Conservation (phyloP, 441 rosid species). For the Daphne laureola region DNA sequence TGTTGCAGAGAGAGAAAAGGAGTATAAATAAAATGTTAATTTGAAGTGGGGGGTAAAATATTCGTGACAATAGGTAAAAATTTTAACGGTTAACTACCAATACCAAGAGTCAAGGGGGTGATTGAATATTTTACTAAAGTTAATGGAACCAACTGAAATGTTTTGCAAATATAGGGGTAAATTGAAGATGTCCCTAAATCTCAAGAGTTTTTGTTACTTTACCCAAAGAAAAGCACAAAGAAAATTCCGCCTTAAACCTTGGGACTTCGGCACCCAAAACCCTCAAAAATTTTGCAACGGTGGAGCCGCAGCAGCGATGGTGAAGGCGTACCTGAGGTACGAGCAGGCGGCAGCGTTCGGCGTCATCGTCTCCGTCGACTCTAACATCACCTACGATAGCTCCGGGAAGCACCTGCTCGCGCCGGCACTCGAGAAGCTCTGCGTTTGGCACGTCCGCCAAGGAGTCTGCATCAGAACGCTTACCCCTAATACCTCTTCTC, state of each 20-base stretch:
- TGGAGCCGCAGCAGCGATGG: slow-evolving; percentile 32
- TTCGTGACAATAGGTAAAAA: too few species aligned
- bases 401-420: slow-evolving; percentile 68
- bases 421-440: slow-evolving; percentile 76
- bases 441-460: slow-evolving; percentile 90
- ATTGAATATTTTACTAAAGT: too few species aligned
- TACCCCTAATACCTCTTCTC: slow-evolving; percentile 39
- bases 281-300: slow-evolving; percentile 1
- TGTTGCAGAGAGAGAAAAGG: too few species aligned
- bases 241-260: slow-evolving; percentile 3
- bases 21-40: too few species aligned
- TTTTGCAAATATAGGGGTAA: too few species aligned
- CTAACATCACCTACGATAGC: slow-evolving; percentile 64
- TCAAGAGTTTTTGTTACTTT: too few species aligned
- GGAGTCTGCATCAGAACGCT: slow-evolving; percentile 69
- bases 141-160: too few species aligned
- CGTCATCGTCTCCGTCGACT: slow-evolving; percentile 62
- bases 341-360: slow-evolving; percentile 80
- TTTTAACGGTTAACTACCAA: too few species aligned
- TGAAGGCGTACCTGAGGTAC: slow-evolving; percentile 79
- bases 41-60: too few species aligned
- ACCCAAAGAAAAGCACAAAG: not conserved
- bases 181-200: too few species aligned
- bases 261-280: not conserved
- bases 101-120: too few species aligned